These are phyloP conservation scores for Phylloporus scabripes DNA, from an alignment of 768 basidiomycete species.

Conservation along the genomic window DNA sequence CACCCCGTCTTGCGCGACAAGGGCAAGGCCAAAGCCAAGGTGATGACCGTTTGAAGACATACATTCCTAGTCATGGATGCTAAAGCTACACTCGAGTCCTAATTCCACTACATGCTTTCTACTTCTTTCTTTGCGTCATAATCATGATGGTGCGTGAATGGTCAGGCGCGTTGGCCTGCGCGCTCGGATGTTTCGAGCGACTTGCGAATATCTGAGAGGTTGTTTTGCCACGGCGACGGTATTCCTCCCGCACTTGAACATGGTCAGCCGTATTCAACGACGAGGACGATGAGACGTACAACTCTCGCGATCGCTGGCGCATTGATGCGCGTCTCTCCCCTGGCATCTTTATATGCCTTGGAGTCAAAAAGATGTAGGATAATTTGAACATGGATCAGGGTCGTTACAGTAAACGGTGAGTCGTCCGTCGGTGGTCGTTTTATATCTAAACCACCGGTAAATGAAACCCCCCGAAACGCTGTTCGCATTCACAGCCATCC, in stretches of 20 bases:
- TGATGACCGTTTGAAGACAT: conserved; percentile 1
- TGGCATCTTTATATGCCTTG: conserved; percentile 47
- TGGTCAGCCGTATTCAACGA: neutral
- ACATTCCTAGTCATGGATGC: neutral
- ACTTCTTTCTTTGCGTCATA: neutral
- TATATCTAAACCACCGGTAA: conserved; percentile 1
- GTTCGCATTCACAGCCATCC: conserved; percentile 7
- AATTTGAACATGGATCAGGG: conserved; percentile 36
- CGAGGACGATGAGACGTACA: conserved; percentile 13
- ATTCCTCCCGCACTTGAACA: conserved; percentile 16
- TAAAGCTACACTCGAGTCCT: conserved; percentile 21
- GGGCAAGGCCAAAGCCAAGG: conserved; percentile 11
- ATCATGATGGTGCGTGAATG: neutral
- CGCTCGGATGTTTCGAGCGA: conserved; percentile 26
- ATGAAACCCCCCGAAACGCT: conserved; percentile 17
- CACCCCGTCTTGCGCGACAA: conserved; percentile 22
- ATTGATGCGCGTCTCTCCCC: conserved; percentile 29
- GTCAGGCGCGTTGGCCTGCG: conserved; percentile 11
- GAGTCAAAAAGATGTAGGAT: conserved; percentile 50
- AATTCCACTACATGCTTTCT: neutral
- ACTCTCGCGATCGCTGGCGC: conserved; percentile 23
- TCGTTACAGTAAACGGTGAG: neutral
- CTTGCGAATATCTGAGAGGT: conserved; percentile 28
- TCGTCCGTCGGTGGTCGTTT: neutral
- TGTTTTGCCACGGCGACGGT: conserved; percentile 28